phyloP scores from a whole-genome alignment of 805 yeast genomes.

The Hanseniaspora taiwanica region DNA sequence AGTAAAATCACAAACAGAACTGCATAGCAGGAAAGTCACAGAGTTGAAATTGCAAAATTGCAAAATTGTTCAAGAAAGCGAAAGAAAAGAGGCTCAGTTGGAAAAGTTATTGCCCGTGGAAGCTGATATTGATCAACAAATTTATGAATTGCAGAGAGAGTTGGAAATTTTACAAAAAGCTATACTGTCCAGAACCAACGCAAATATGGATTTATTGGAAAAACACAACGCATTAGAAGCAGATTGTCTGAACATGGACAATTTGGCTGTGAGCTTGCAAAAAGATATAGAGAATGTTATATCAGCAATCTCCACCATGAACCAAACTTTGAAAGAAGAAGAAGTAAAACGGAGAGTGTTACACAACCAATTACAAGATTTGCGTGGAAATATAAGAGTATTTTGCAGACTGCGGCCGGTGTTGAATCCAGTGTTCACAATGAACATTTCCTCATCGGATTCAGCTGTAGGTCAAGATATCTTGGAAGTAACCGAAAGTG shows the following conservation, averaged over 20 bases:
- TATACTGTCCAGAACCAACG: conserved; percentile 2
- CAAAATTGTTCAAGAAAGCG: conserved; percentile 9
- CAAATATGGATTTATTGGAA: conserved; percentile 12
- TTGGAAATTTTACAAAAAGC: background rate
- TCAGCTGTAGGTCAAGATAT: background rate
- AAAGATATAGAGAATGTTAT: conserved; percentile 15
- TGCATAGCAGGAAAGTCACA: background rate
- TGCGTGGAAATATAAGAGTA: conserved; percentile 86
- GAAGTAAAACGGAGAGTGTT: conserved; percentile 47
- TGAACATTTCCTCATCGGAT: conserved; percentile 2
- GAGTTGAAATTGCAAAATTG: background rate
- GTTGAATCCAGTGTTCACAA: conserved; percentile 10
- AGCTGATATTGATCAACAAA: background rate
- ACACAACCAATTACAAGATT: conserved; percentile 68
- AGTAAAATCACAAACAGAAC: conserved; percentile 3
- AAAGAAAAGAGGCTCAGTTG: background rate
- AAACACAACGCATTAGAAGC: conserved; percentile 9
- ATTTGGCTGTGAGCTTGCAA: conserved; percentile 10
- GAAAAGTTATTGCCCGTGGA: background rate
- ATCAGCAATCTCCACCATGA: conserved; percentile 19
- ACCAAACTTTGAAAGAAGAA: conserved; percentile 29
- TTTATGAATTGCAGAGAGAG: background rate
- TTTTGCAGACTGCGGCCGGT: conserved; percentile 69
- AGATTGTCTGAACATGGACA: conserved; percentile 8
- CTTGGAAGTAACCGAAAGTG: conserved; percentile 19